Evolutionary conservation across 192 early-diverging fungal species (phyloP), one percentile per base, ranked within the genome.

Genomic region (Chytriomyces confervae): DNA sequence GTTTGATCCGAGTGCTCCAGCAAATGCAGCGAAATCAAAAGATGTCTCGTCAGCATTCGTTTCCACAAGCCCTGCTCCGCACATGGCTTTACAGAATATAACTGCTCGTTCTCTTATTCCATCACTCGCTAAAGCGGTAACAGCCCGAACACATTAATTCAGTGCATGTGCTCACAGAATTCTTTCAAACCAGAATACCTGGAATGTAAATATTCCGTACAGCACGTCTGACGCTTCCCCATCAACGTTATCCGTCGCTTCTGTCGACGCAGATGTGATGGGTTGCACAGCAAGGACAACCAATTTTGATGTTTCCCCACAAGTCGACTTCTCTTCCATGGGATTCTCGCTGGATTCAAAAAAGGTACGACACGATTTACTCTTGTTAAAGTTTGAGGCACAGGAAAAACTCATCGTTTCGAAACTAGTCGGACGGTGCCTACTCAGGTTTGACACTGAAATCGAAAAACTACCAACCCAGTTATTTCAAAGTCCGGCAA

Each of bases 281-380:
- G 49, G 24, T 46, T 63, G 72, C 63, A 29, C 60, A 46, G 44
- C 61, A 23, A 20, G 61, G 20, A 24, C 49, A 18, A 74, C 72
- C 29, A 45, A 11, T 20, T 61, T 74, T 46, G 72, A 74, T n/a
- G 27, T 74, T 36, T 46, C 72, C 0, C 11, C 45, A 0, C 60
- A 74, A 45, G 1, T 61, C 45, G 46, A 10, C 2, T 6, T 74
- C 11, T 63, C 72, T 2, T 24, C 23, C 0, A 1, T 62, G 49
- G 72, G 72, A 47, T 45, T 36, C 45, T 63, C 72, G 13, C 18
- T 74, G 72, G 72, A 74, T 63, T 46, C 66, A 23, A 72, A 18
- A n/a, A 72, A 20, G 9, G 48, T 11, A 36, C 48, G 11, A 20
- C 27, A 16, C 4, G 11, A 3, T 27, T 66, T 66, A 27, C 63